Percentiles rank a stretch among this genome's conserved stretches.
These are phyloP conservation scores for Ogataea polymorpha DNA, from an alignment of 805 yeast species.

Conservation along the genomic window DNA sequence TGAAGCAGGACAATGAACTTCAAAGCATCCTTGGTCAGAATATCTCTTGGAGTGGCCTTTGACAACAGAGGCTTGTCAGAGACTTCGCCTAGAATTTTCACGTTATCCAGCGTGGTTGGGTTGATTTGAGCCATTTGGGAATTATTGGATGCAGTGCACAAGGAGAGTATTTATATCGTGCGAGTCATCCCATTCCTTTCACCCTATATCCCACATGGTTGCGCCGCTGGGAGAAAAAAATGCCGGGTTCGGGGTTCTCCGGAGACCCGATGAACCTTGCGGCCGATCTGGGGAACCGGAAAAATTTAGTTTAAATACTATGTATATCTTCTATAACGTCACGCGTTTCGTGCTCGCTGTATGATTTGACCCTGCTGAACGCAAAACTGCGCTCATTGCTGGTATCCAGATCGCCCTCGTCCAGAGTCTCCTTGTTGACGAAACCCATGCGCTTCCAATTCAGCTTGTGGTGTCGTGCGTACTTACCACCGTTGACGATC, in stretches of 20 bases:
- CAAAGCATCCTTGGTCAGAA: slow-evolving; percentile 56
- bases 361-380: slow-evolving; percentile 56
- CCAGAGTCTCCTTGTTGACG: slow-evolving; percentile 24
- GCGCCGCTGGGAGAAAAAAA: slow-evolving; percentile 4
- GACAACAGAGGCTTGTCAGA: slow-evolving; percentile 32
- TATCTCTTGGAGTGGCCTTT: slow-evolving; percentile 48
- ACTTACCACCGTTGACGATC: slow-evolving; percentile 56
- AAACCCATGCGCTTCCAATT: slow-evolving; percentile 68
- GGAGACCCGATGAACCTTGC: slow-evolving; percentile 10
- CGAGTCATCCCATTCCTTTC: slow-evolving; percentile 11
- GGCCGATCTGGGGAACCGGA: slow-evolving; percentile 12
- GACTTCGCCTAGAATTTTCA: slow-evolving; percentile 51
- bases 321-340: background rate
- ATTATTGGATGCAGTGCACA: background rate
- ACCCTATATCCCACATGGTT: slow-evolving; percentile 9
- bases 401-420: slow-evolving; percentile 41
- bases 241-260: slow-evolving; percentile 10
- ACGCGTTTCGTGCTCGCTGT: background rate
- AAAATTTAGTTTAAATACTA: background rate
- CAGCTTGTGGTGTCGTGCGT: slow-evolving; percentile 61
- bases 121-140: slow-evolving; percentile 26
- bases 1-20: slow-evolving; percentile 71
- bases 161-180: slow-evolving; percentile 1
- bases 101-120: slow-evolving; percentile 42
- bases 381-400: slow-evolving; percentile 76